Evolutionary conservation across 345 rosid genomes (phyloP).

Genomic region (Eucalyptus cloeziana): DNA sequence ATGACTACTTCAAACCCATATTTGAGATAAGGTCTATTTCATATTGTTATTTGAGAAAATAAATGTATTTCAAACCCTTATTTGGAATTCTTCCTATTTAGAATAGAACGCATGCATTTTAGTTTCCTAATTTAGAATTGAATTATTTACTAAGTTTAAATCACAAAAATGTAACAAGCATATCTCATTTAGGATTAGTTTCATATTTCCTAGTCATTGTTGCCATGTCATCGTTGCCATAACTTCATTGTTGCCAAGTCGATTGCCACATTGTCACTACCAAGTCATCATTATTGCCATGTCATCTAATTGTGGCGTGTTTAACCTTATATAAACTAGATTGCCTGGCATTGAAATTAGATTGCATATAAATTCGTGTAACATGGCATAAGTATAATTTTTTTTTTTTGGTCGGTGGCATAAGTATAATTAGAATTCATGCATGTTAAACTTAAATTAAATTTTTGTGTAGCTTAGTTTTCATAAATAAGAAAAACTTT

Average conservation of each 20-base stretch:
- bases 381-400: neutral
- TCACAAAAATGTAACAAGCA: neutral
- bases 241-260: neutral
- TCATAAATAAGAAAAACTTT: neutral
- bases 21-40: no score
- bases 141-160: no score
- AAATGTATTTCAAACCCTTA: no score
- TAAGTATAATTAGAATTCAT: neutral
- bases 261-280: neutral
- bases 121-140: no score
- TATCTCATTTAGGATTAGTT: neutral
- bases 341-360: neutral
- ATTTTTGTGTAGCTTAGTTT: neutral
- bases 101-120: no score
- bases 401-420: neutral
- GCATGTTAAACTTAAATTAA: neutral
- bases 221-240: neutral
- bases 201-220: neutral
- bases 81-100: no score
- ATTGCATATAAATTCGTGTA: neutral
- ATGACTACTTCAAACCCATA: no score
- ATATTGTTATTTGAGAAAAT: no score
- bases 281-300: neutral
- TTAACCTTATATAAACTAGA: neutral
- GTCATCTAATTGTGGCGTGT: neutral